Base-by-base conservation (phyloP, 768 basidiomycete species). In the Podaxis pistillaris region DNA sequence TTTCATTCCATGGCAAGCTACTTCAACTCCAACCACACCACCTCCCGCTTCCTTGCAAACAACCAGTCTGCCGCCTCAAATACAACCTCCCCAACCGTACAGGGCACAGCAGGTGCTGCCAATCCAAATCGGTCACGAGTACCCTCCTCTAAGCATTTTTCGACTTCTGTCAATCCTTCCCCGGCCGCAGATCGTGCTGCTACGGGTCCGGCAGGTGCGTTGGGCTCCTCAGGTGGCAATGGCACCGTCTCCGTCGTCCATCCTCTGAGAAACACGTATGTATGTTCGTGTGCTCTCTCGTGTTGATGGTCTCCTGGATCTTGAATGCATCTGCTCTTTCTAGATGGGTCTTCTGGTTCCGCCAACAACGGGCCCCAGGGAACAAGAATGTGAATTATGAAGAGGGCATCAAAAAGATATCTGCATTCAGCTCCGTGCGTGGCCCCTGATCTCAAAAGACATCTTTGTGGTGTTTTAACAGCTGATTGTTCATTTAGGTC, bases 311-410 rank as follows among this genome's bases (percentile, higher is more conserved):
- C 63, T 66, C 68, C 64, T 70, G 68, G 63, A 63, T 63, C 61
- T 66, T 67, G 52, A 54, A 67, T 61, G 55, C 56, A 1, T 33
- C 33, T 19, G 30, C 63, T 55, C 72, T 65, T 66, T 66, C 47
- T 71, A 93, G 91, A 62, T 95, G 93, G 93, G 83, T 93, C 5
- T 94, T 94, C 72, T 95, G 90, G 90, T 95, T 93, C 78, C 85
- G 92, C 65, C 90, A 94, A 71, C 94, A 96, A 72, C 90, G 93
- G 65, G 80, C 91, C 1, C 93, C 93, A 15, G 94, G 93, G 13
- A 93, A 91, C 65, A 96, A 95, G 76, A 88, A 92, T 65, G 82
- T 87, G 11, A 94, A 86, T 71, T 97, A 98, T 71, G 95, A 97
- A 70, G 94, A 96, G 70, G 94, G 94, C 30, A 96, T 98, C 70